Conservation (phyloP, 768 basidiomycete genomes). For the Lyophyllum atratum region DNA sequence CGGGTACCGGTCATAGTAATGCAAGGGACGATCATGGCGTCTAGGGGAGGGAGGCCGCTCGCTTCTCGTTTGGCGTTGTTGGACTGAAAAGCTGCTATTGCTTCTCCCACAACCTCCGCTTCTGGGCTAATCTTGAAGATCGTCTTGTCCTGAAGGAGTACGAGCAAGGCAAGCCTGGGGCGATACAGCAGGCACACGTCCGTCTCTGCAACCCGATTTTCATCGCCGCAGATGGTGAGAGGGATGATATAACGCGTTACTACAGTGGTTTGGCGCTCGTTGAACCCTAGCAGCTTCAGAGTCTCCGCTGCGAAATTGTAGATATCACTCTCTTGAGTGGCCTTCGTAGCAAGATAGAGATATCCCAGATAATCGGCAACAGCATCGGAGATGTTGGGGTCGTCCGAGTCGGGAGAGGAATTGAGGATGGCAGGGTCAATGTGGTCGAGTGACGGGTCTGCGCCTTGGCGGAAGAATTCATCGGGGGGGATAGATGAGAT, state of each 20-base stretch:
- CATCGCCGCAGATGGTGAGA: constrained; percentile 18
- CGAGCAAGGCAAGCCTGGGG: too few relatives aligned
- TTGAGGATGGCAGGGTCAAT: too few relatives aligned
- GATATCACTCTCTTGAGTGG: too few relatives aligned
- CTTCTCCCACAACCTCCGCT: neutral
- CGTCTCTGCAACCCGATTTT: constrained; percentile 6
- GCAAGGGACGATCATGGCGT: neutral
- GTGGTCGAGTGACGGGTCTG: too few relatives aligned
- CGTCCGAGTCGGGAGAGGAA: too few relatives aligned
- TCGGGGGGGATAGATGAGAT: too few relatives aligned
- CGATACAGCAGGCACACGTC: neutral
- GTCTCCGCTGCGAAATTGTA: too few relatives aligned
- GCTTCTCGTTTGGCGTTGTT: neutral
- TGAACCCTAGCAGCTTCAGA: constrained; percentile 6
- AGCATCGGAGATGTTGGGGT: too few relatives aligned
- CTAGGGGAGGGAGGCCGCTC: neutral
- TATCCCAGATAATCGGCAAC: too few relatives aligned
- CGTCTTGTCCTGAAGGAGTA: neutral
- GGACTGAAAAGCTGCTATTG: neutral
- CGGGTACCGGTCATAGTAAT: constrained; percentile 1
- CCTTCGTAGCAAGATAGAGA: too few relatives aligned
- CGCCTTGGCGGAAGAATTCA: too few relatives aligned
- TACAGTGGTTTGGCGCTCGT: constrained; percentile 6
- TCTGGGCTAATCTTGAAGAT: neutral
- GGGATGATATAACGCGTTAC: constrained; percentile 15